A percentile compares a stretch with the other conserved stretches of the same genome.
Conservation (phyloP, 2,329 filamentous ascomycete species). For the Epichloe baconii region DNA sequence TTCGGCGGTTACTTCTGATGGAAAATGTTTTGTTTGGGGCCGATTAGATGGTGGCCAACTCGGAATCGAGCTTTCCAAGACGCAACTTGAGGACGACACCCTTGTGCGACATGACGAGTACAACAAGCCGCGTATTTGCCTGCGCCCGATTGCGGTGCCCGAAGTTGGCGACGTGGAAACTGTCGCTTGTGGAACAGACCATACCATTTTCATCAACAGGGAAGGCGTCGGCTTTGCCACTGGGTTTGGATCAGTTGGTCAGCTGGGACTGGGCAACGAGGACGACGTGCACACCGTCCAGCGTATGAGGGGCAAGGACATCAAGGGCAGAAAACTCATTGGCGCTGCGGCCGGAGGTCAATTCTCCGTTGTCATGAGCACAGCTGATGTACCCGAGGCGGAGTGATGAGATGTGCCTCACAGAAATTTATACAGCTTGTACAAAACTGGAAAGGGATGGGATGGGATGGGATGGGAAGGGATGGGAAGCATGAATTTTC, state of each 20-base stretch:
- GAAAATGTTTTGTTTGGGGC: conserved; percentile 48
- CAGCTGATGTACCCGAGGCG: conserved; percentile 11
- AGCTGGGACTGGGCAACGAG: conserved; percentile 64
- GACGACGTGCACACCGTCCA: conserved; percentile 71
- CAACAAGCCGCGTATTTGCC: conserved; percentile 36
- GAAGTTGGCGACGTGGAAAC: conserved; percentile 37
- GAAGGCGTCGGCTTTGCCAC: conserved; percentile 64
- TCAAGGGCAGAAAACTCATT: conserved; percentile 59
- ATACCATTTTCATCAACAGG: conserved; percentile 57
- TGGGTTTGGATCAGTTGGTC: conserved; percentile 71
- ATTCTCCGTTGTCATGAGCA: conserved; percentile 52
- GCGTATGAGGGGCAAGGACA: conserved; percentile 71
- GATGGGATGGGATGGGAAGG: background rate
- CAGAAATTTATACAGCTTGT: background rate
- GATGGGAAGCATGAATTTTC: background rate
- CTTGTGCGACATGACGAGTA: conserved; percentile 50
- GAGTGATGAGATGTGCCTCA: background rate
- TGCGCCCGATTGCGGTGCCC: conserved; percentile 9
- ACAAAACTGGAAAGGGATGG: background rate
- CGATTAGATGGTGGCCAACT: conserved; percentile 39
- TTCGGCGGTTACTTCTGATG: conserved; percentile 43
- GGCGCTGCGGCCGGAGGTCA: conserved; percentile 84
- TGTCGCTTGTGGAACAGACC: conserved; percentile 56
- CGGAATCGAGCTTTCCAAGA: conserved; percentile 37
- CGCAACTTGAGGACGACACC: conserved; percentile 30